These are phyloP conservation scores for Cucumis cinereus DNA, from an alignment of 306 rosid genomes.

Conservation along the genomic window DNA sequence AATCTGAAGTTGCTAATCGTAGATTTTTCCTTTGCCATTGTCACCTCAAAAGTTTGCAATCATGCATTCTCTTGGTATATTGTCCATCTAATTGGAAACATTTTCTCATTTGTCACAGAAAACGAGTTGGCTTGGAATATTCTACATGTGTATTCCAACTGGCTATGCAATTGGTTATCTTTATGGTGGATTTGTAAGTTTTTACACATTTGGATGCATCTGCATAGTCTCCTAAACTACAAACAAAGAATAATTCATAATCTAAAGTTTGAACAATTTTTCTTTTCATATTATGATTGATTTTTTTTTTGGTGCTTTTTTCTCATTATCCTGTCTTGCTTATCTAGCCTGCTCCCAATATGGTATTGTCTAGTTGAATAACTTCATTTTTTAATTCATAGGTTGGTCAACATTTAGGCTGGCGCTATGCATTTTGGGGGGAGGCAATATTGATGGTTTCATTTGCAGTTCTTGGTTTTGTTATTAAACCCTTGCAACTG, in stretches of 20 bases:
- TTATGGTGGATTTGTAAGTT: constrained; percentile 75
- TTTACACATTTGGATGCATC: background rate
- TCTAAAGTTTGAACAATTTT: background rate
- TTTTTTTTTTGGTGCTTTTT: background rate
- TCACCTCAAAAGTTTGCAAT: background rate
- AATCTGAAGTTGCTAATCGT: background rate
- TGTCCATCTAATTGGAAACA: background rate
- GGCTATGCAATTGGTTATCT: constrained; percentile 82
- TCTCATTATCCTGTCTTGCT: background rate
- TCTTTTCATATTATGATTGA: background rate
- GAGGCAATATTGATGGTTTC: constrained; percentile 75
- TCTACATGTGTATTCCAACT: constrained; percentile 78
- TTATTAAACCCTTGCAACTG: constrained; percentile 63
- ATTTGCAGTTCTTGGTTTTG: constrained; percentile 56
- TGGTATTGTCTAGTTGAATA: background rate
- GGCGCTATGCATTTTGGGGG: constrained; percentile 69
- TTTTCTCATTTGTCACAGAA: constrained; percentile 38
- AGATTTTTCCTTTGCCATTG: background rate
- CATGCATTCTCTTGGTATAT: background rate
- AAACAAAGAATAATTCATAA: background rate
- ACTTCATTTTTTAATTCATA: constrained; percentile 16
- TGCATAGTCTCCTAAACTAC: background rate
- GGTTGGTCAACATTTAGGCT: constrained; percentile 51
- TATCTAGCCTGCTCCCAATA: no score
- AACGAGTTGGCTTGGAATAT: constrained; percentile 59